Percentiles rank a stretch among this genome's conserved stretches.
Conservation (phyloP, 352 stramenopile species). For the Aphanomyces invadans region DNA sequence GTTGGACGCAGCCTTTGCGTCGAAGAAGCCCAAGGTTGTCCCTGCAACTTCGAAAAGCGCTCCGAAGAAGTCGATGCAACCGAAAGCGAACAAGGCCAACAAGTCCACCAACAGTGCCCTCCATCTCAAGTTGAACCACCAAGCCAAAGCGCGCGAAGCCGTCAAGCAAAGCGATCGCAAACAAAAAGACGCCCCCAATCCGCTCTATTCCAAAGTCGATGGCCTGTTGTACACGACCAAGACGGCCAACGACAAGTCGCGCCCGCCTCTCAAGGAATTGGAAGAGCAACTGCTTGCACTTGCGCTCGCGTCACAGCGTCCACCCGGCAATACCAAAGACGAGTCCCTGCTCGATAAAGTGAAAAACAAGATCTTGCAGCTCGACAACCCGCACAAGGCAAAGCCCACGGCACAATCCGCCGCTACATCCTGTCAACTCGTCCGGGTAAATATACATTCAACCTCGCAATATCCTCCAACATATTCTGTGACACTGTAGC, state of each 20-base stretch:
- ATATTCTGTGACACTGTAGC: slow-evolving; percentile 9
- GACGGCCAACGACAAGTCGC: background rate
- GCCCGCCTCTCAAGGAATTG: slow-evolving; percentile 7
- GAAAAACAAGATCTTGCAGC: slow-evolving; percentile 17
- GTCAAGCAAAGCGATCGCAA: slow-evolving; percentile 2
- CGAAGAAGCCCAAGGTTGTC: slow-evolving; percentile 22
- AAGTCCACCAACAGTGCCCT: background rate
- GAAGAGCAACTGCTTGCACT: slow-evolving; percentile 3
- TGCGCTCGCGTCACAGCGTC: background rate
- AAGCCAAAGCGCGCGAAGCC: slow-evolving; percentile 4
- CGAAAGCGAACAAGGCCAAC: background rate
- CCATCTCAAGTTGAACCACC: background rate
- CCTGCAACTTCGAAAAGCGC: background rate
- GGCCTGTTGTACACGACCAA: background rate
- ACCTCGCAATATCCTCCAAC: no score
- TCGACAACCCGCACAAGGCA: slow-evolving; percentile 20
- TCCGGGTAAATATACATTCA: background rate
- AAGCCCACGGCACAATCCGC: background rate
- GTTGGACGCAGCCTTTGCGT: slow-evolving; percentile 20
- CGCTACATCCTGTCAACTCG: background rate
- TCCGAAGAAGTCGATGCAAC: background rate
- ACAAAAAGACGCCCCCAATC: background rate
- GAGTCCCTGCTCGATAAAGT: slow-evolving; percentile 18
- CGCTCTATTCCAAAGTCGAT: background rate
- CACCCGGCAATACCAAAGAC: background rate